Evolutionary conservation across 768 basidiomycete genomes (phyloP), one percentile per base, ranked within the genome.

Genomic region (Russula virescens): DNA sequence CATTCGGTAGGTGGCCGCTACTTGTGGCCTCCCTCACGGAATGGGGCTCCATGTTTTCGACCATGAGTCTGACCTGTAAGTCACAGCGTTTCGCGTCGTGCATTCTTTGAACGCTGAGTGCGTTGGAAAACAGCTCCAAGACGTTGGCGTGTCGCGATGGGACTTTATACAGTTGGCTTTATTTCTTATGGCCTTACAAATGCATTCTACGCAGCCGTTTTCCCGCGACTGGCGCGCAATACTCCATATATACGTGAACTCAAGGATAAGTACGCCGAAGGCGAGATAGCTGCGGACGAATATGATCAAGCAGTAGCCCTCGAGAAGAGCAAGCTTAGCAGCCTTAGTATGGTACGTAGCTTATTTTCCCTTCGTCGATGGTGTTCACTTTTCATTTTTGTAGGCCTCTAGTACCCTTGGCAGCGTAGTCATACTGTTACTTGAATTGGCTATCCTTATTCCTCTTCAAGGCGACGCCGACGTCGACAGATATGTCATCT

Each of bases 1-100:
- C n/a, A n/a, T 5, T 91, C 68, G 89, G 88, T 19, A 83, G 87
- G 14, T 92, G 89, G 88, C 72, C 92, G 13, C 76, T 92, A 18
- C 75, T 91, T 25, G 78, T 78, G n/a, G 71, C 87, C 10, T 92
- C 91, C 0, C 73, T 84, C 45, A 77, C 91, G 35, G 91, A 88
- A 63, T 93, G 91, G 91, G 87, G 75, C 0, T 81, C 89, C 4
- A 89, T 91, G 69, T 93, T 86, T 66, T 83, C 87, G 0, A 86
- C 83, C 70, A 85, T 92, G 80, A 78, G 82, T 21, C 77, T 92
- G n/a, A 89, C 88, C 0, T 75, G 88, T 88, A 68, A 26, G 82
- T 74, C 18, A 7, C 34, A 48, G 18, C 11, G 3, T n/a, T 46
- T 62, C n/a, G 10, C 5, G 34, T 35, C 10, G 5, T 10, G 34